Base-by-base conservation (phyloP, 2,329 filamentous ascomycete species). In the Penicillium sp. region DNA sequence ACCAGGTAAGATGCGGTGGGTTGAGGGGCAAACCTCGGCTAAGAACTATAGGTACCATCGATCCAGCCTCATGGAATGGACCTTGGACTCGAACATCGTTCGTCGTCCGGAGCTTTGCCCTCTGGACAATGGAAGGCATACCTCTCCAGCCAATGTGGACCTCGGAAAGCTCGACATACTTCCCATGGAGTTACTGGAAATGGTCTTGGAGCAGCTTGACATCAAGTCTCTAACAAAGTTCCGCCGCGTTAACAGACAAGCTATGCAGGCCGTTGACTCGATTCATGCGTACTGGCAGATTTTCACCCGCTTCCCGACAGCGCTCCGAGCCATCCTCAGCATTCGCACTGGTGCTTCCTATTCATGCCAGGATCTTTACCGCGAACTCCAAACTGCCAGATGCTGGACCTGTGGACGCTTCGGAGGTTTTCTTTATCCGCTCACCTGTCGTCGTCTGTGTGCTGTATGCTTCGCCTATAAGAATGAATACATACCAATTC, bases 321-420 rank as follows among this genome's bases (percentile, higher is more conserved):
- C 49, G 15, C 59, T 66, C 56, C 62, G 62, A 7, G 75, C 70
- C 35, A 71, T 76, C 54, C 47, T 79, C 54, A 75, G 70, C 69
- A 75, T 79, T 52, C 52, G 71, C 31, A 72, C 76, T 50, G 67
- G 61, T 9, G 35, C 35, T 41, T 57, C 58, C 31, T 64, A 44
- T 75, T 75, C 64, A 50, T 77, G 70, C 55, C 55, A 68, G 38
- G 62, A 69, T 2, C 70, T 82, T 17, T 77, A 73, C 68, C 29
- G 70, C 17, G 74, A 68, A 13, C 68, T 82, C 21, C 72, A 58
- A 50, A 73, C 67, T 8, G 59, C 58, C 7, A 56, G 70, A 49
- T 82, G 79, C 66, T 68, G 69, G 48, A 63, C 41, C 8, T 81
- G 79, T 67, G 69, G 69, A n/a, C 65, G 70, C 17, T 79, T 80